Base-by-base conservation (phyloP, 768 basidiomycete genomes). In the Tylopilus subfusipes region DNA sequence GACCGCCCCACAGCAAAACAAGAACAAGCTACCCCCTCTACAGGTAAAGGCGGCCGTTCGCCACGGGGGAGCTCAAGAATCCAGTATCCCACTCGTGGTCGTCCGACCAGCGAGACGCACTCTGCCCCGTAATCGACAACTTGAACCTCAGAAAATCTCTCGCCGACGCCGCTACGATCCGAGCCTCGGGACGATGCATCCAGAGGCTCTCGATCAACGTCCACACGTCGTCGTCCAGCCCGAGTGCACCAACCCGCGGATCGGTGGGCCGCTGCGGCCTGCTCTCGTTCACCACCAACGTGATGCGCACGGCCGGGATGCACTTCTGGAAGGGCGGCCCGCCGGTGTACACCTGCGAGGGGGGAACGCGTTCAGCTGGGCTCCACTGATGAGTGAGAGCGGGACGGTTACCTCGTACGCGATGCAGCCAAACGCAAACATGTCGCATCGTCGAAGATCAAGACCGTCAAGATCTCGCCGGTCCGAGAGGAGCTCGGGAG, bases 401-500 rank as follows among this genome's bases (percentile, higher is more conserved):
- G 13, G 34, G 13, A 14, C 51, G 10, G 14, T 9, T 36, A 73
- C 72, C 70, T 73, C 73, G 50, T 71, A 73, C 12, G 65, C 53
- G 36, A 71, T 62, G 3, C 65, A 70, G 5, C 67, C 73, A 46
- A 73, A 67, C 6, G 72, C 62, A 48, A 75, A 73, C 25, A 73
- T 68, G 48, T 73, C 72, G 33, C 66, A 59, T 46, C 66, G 66
- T n/a, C 68, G 67, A 33, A 48, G 59, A 38, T 68, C 67, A 2
- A 68, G 50, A 0, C 57, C 50, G 29, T 66, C 19, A 0, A 44
- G 47, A 5, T 65, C 51, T 3, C 38, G 53, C 36, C 42, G 50
- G 2, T 42, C 44, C 10, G 55, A 49, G 1, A 66, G 30, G 48
- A 70, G 68, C 38, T 70, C 67, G 0, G 67, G 68, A 1, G 68